Evolutionary conservation across 2,329 filamentous ascomycete genomes (phyloP).

Genomic region (Hypoxylon sp.): DNA sequence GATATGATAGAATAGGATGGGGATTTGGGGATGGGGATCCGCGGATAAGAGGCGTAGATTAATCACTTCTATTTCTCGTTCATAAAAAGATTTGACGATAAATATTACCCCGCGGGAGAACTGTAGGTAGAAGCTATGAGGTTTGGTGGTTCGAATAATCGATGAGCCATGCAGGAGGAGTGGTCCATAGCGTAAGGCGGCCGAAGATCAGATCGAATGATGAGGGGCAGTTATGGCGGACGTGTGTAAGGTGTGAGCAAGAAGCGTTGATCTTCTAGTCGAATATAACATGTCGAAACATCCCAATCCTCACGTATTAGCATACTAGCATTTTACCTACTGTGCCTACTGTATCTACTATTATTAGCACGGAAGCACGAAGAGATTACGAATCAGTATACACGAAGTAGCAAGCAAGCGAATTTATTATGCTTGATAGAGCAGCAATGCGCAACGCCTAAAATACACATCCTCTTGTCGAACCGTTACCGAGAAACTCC

Average conservation of each 20-base stretch:
- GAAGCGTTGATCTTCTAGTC: constrained; percentile 5
- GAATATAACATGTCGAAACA: constrained; percentile 3
- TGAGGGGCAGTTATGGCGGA: background rate
- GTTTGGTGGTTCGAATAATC: background rate
- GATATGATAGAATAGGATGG: background rate
- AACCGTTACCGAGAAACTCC: constrained; percentile 19
- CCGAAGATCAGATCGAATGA: constrained; percentile 2
- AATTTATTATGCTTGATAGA: constrained; percentile 32
- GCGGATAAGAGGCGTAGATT: constrained; percentile 6
- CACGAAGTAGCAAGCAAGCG: constrained; percentile 1
- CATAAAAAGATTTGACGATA: constrained; percentile 8
- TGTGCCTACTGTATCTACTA: background rate
- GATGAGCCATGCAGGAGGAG: background rate
- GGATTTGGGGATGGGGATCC: background rate
- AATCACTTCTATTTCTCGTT: constrained; percentile 15
- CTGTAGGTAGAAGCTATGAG: background rate
- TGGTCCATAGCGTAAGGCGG: background rate
- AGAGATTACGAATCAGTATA: background rate
- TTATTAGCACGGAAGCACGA: background rate
- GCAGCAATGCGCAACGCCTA: constrained; percentile 28
- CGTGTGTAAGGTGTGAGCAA: background rate
- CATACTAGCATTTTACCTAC: background rate
- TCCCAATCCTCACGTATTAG: background rate
- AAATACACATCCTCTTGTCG: constrained; percentile 30
- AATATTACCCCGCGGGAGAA: constrained; percentile 1